A percentile compares a stretch with the other conserved stretches of the same genome.
These are phyloP conservation scores for Stephania yunnanensis DNA, from an alignment of 164 flowering plant species.

Conservation along the genomic window DNA sequence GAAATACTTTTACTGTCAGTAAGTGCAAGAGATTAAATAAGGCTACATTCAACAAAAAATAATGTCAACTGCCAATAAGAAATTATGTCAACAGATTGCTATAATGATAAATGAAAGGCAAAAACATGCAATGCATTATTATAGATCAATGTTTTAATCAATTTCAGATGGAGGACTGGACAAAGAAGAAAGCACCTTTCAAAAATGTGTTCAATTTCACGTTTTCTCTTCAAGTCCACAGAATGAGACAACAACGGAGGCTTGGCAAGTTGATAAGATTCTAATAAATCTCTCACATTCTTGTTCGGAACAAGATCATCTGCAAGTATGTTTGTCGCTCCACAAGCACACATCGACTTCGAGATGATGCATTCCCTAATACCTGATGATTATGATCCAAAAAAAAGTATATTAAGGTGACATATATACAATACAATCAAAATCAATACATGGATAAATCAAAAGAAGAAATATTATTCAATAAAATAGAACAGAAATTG, in stretches of 20 bases:
- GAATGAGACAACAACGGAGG: constrained; percentile 32
- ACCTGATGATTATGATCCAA: constrained; percentile 38
- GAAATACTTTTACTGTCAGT: neutral
- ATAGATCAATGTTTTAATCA: no score
- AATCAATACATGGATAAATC: neutral
- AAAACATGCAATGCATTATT: no score
- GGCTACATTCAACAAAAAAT: no score
- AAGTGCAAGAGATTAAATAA: neutral
- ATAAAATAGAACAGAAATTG: neutral
- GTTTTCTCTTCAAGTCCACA: constrained; percentile 70
- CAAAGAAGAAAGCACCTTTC: constrained; percentile 29
- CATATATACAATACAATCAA: neutral
- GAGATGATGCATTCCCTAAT: constrained; percentile 79
- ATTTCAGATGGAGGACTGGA: no score
- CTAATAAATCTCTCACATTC: constrained; percentile 82
- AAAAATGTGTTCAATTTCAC: constrained; percentile 57
- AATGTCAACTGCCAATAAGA: no score
- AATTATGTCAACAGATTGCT: no score
- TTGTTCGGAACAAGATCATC: constrained; percentile 95
- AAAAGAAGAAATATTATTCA: neutral
- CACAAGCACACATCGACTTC: constrained; percentile 74
- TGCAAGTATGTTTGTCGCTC: constrained; percentile 75
- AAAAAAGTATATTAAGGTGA: neutral
- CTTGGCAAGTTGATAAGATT: constrained; percentile 43
- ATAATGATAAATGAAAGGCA: no score